phyloP scores from a whole-genome alignment of 1,284 basidiomycete species.

The Farysia itapuensis region DNA sequence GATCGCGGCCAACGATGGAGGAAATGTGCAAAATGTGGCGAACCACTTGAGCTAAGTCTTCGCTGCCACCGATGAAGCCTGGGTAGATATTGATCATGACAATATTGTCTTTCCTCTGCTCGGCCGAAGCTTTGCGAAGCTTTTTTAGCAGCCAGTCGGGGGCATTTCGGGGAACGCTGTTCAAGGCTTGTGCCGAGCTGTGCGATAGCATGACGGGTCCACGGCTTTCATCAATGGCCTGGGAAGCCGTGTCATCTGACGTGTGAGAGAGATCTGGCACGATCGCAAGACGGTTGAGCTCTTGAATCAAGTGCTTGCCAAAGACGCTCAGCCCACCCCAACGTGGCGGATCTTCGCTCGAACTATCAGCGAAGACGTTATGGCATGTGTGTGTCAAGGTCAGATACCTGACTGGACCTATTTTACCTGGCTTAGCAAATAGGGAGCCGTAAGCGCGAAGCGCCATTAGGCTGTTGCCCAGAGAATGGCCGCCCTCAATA shows the following conservation, averaged over 20 bases:
- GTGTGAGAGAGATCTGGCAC: constrained; percentile 36
- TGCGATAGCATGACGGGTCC: constrained; percentile 38
- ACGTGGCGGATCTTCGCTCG: constrained; percentile 11
- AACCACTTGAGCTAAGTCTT: constrained; percentile 19
- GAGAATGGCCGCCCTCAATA: constrained; percentile 37
- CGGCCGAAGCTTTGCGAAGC: constrained; percentile 1
- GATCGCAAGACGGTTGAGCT: constrained; percentile 31
- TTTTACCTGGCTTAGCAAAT: constrained; percentile 5
- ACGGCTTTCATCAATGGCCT: constrained; percentile 16
- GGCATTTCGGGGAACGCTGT: constrained; percentile 17
- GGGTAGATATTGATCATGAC: constrained; percentile 41
- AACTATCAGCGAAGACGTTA: constrained; percentile 32
- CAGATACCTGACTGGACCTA: constrained; percentile 27
- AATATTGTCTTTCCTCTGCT: constrained; percentile 10
- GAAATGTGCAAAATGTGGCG: constrained; percentile 22
- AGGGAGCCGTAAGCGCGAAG: constrained; percentile 6
- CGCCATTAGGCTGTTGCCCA: constrained; percentile 14
- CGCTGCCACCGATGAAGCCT: constrained; percentile 36
- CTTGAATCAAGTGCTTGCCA: constrained; percentile 14
- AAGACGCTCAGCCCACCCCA: constrained; percentile 33
- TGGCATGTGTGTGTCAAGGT: constrained; percentile 37
- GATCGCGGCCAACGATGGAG: constrained; percentile 13
- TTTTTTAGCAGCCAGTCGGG: constrained; percentile 21
- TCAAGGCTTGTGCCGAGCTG: constrained; percentile 15
- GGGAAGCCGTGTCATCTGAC: constrained; percentile 28